These are phyloP conservation scores for Geotrichum restrictum DNA, from an alignment of 1,139 yeast genomes.

Conservation along the genomic window DNA sequence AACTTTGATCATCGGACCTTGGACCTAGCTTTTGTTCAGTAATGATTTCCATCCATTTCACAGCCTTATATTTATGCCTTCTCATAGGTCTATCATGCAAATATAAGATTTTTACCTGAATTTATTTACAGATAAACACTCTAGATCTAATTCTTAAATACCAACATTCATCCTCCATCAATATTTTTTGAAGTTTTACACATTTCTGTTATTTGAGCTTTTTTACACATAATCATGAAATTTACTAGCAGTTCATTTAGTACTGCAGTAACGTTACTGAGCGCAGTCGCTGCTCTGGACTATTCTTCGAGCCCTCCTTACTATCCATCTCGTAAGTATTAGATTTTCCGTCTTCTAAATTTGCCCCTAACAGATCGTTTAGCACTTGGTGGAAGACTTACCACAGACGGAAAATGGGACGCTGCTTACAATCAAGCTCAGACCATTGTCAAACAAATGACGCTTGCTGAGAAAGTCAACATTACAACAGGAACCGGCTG, in stretches of 20 bases:
- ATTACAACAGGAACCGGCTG: slow-evolving; percentile 65
- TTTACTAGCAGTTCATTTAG: background rate
- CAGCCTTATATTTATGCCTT: no score
- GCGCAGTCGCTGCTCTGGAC: slow-evolving; percentile 5
- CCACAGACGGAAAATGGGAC: slow-evolving; percentile 47
- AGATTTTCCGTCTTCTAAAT: background rate
- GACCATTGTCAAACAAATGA: slow-evolving; percentile 51
- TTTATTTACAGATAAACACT: no score
- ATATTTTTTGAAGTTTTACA: no score
- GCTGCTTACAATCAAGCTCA: slow-evolving; percentile 55
- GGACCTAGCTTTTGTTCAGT: no score
- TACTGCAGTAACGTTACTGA: background rate
- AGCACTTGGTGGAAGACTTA: slow-evolving; percentile 26
- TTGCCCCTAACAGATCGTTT: background rate
- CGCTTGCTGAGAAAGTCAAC: slow-evolving; percentile 57
- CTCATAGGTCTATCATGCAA: no score
- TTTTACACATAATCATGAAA: background rate
- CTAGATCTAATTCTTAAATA: no score
- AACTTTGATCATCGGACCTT: no score
- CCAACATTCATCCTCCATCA: no score
- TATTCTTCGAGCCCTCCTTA: slow-evolving; percentile 27
- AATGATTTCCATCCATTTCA: no score
- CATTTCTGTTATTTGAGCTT: no score
- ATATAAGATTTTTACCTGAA: no score
- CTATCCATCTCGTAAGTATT: slow-evolving; percentile 32